Evolutionary conservation across 2,329 filamentous ascomycete genomes (phyloP), one percentile per base, ranked within the genome.

Genomic region (Aspergillus cejpii): DNA sequence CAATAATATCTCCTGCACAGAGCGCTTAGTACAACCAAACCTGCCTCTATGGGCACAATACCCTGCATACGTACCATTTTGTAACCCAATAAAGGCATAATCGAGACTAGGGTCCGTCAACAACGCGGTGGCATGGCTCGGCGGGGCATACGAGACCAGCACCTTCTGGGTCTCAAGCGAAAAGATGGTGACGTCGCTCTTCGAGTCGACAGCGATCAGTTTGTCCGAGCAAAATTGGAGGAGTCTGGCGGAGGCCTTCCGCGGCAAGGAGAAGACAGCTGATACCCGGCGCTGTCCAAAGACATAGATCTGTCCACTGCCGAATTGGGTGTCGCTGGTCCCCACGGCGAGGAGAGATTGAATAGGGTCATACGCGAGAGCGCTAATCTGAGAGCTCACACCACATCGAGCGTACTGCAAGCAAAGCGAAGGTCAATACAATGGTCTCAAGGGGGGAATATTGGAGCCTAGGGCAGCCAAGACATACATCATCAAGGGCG

Each of bases 291-390:
- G 79, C 64, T 87, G 85, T 34, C 92, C 92, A 64, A 92, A 84
- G 56, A 98, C 73, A 67, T 94, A 94, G 63, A 98, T 85, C 63
- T 90, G 83, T 19, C 91, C 91, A 26, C 81, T 80, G 47, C 89
- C 89, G 61, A 87, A 94, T 59, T 85, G 83, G 53, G 85, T 88
- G 68, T 94, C 85, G 63, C 82, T 86, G 33, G 92, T 98, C 48
- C 89, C 92, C 51, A 97, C 80, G 33, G 92, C 92, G 41, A 98
- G 77, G 45, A 98, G 81, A 21, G 90, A 95, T 64, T 98, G 92
- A 10, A 96, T 78, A 1, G 92, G 90, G 55, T 97, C 90, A 71
- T 94, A 97, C 49, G 89, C 85, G 53, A 97, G 72, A 52, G 85
- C 85, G 58, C 87, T 88, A 58, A 77, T 74, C 56, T 78, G 78